Evolutionary conservation across 140 eudicot genomes (phyloP).

Genomic region (Senecio squalidus): DNA sequence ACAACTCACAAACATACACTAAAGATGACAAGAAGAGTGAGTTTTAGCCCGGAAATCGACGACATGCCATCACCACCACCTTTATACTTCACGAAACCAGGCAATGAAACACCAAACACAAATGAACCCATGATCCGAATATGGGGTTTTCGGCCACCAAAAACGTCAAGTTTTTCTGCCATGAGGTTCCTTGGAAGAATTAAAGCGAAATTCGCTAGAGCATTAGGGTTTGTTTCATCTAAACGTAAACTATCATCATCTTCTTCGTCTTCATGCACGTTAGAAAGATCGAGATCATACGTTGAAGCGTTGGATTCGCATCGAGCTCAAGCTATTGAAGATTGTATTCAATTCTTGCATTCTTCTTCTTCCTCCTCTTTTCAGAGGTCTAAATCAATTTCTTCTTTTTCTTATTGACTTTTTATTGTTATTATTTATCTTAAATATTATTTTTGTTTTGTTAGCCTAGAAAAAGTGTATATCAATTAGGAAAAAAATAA

Average conservation of each 20-base stretch:
- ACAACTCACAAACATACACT: not conserved
- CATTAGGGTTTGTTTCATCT: slow-evolving; percentile 39
- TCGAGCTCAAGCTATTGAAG: slow-evolving; percentile 78
- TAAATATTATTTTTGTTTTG: too few relatives aligned
- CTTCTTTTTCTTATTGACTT: slow-evolving; percentile 31
- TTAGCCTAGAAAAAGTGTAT: too few relatives aligned
- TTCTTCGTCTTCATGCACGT: slow-evolving; percentile 34
- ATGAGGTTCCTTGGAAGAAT: slow-evolving; percentile 42
- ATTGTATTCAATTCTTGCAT: slow-evolving; percentile 74
- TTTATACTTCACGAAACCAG: slow-evolving; percentile 13
- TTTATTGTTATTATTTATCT: not conserved
- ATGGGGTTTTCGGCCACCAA: slow-evolving; percentile 24
- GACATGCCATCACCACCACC: slow-evolving; percentile 28
- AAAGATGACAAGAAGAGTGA: slow-evolving; percentile 40
- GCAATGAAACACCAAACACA: slow-evolving; percentile 2
- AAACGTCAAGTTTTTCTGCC: slow-evolving; percentile 33
- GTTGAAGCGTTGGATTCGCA: slow-evolving; percentile 64
- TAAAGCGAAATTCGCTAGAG: slow-evolving; percentile 49
- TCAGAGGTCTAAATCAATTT: slow-evolving; percentile 58
- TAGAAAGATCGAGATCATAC: slow-evolving; percentile 61
- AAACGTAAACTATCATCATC: slow-evolving; percentile 48
- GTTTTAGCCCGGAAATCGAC: slow-evolving; percentile 33
- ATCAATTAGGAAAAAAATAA: too few relatives aligned
- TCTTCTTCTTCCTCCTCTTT: slow-evolving; percentile 59
- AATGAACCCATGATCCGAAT: slow-evolving; percentile 21